phyloP scores from a whole-genome alignment of 2,329 filamentous ascomycete species.

The Alternaria arborescens region DNA sequence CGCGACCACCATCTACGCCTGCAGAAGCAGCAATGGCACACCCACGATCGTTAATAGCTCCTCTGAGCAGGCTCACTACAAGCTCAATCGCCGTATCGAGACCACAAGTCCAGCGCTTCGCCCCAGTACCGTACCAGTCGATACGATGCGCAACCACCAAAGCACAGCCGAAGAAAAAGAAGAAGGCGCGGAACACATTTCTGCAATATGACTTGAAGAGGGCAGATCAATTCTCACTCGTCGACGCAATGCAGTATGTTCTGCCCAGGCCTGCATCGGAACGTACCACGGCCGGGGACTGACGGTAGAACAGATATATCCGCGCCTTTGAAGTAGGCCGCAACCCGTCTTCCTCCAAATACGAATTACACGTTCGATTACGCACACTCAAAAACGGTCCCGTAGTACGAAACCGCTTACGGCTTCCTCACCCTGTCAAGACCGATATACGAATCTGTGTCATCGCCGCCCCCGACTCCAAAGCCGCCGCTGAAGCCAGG shows the following conservation, averaged over 20 bases:
- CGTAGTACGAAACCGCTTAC: constrained; percentile 84
- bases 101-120: constrained; percentile 31
- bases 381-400: constrained; percentile 86
- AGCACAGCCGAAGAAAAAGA: constrained; percentile 55
- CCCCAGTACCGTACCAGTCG: constrained; percentile 46
- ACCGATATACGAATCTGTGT: constrained; percentile 90
- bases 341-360: constrained; percentile 77
- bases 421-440: constrained; percentile 87
- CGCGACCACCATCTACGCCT: constrained; percentile 14
- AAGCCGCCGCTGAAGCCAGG: constrained; percentile 75
- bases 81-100: constrained; percentile 30
- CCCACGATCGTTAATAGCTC: constrained; percentile 44
- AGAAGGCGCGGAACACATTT: constrained; percentile 73
- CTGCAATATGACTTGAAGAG: constrained; percentile 69
- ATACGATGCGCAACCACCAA: constrained; percentile 53
- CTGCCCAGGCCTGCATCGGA: neutral
- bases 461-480: constrained; percentile 83
- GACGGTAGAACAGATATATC: constrained; percentile 72
- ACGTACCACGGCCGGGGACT: neutral
- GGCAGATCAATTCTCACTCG: constrained; percentile 78
- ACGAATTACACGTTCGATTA: constrained; percentile 86
- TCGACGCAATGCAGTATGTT: constrained; percentile 88
- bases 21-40: constrained; percentile 42
- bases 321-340: constrained; percentile 91
- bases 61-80: constrained; percentile 42